Conservation (phyloP, 805 yeast genomes). For the Wickerhamomyces bovis region DNA sequence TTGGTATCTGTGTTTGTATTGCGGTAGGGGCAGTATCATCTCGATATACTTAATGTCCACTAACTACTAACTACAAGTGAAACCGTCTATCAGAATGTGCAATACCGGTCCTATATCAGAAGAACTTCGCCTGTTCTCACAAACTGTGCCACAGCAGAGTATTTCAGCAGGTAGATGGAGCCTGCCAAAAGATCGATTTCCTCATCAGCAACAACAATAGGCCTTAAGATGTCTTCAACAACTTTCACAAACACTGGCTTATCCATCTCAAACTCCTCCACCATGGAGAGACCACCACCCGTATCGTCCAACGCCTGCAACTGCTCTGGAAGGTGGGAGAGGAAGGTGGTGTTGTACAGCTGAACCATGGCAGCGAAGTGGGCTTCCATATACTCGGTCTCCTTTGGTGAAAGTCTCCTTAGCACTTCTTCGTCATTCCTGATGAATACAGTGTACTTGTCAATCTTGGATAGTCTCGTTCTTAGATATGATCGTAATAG, state of each 20-base stretch:
- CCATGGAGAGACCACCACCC: conserved; percentile 64
- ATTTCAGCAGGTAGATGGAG: conserved; percentile 74
- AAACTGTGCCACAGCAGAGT: conserved; percentile 42
- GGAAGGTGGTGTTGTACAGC: conserved; percentile 61
- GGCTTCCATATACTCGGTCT: conserved; percentile 56
- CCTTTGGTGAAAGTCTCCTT: conserved; percentile 49
- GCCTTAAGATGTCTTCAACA: conserved; percentile 30
- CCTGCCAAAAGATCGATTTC: conserved; percentile 50
- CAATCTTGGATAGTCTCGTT: conserved; percentile 63
- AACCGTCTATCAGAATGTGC: no score
- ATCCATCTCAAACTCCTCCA: conserved; percentile 69
- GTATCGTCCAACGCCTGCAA: conserved; percentile 74
- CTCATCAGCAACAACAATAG: conserved; percentile 44
- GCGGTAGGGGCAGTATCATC: neutral
- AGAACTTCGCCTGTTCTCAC: conserved; percentile 36
- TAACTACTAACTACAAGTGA: neutral
- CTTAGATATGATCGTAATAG: conserved; percentile 77
- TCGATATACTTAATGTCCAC: neutral
- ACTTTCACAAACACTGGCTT: conserved; percentile 73
- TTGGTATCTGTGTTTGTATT: neutral
- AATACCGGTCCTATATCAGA: conserved; percentile 31
- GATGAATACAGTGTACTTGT: conserved; percentile 57
- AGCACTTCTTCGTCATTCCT: conserved; percentile 35
- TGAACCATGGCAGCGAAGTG: conserved; percentile 62
- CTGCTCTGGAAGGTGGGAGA: conserved; percentile 59